A percentile compares a stretch with the other conserved stretches of the same genome.
Evolutionary conservation across 371 early-diverging fungal species (phyloP).

Genomic region (Mortierella sp.): DNA sequence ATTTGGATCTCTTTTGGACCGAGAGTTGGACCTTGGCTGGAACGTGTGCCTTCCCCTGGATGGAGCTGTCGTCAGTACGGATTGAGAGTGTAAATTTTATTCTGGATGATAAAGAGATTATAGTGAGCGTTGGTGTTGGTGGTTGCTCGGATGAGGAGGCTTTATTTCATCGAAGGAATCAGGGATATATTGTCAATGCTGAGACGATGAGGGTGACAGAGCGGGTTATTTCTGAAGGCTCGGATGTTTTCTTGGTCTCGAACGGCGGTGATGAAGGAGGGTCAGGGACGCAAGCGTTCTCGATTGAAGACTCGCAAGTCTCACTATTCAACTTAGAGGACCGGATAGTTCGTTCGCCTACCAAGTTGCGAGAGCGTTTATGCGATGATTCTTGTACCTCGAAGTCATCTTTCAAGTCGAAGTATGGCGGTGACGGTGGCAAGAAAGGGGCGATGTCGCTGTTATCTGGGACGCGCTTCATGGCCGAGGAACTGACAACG

Average conservation of each 20-base stretch:
- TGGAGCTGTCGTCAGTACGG: neutral
- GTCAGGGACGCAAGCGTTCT: neutral
- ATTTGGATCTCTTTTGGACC: neutral
- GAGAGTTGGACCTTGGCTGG: neutral
- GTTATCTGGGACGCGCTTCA: neutral
- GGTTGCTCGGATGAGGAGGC: neutral
- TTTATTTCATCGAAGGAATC: neutral
- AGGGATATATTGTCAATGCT: neutral
- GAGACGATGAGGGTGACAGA: neutral
- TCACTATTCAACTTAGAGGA: neutral
- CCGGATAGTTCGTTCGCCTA: neutral
- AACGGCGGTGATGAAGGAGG: neutral
- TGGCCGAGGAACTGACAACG: neutral
- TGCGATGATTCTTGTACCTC: neutral
- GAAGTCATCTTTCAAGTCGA: neutral
- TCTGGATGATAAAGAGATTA: neutral
- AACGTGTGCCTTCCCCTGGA: neutral
- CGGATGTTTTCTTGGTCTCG: neutral
- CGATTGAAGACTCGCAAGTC: neutral
- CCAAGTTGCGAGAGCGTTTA: neutral
- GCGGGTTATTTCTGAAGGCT: neutral
- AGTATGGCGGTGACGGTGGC: neutral
- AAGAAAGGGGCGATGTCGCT: neutral
- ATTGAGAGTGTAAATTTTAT: neutral
- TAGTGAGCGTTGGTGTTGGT: neutral